phyloP scores from a whole-genome alignment of 805 yeast species.

The Kuraishia ogatae region DNA sequence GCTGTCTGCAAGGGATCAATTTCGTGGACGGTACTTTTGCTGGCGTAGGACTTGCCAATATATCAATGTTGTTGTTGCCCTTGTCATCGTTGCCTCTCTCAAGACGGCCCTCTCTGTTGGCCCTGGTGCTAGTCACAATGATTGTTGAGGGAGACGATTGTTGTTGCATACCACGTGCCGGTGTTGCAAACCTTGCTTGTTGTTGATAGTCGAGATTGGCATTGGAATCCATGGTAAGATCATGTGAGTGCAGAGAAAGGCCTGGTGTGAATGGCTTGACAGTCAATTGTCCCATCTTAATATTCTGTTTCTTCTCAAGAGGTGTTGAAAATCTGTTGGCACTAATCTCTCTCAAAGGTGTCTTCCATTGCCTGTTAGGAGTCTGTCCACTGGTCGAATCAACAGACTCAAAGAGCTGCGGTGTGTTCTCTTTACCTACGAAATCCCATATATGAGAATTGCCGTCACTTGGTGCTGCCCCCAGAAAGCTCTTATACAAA shows the following conservation, averaged over 20 bases:
- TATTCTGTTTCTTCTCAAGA: not conserved
- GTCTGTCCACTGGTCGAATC: not conserved
- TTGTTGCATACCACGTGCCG: constrained; percentile 5
- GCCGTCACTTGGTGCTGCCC: not conserved
- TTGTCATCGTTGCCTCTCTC: not conserved
- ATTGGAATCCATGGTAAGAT: not conserved
- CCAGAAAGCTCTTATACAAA: constrained; percentile 1
- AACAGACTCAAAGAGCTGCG: not conserved
- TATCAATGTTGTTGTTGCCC: not conserved
- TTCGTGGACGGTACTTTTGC: not conserved
- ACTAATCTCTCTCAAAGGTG: not conserved
- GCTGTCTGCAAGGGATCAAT: not conserved
- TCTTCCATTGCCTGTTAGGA: not conserved
- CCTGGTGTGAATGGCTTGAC: not conserved
- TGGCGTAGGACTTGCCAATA: constrained; percentile 4
- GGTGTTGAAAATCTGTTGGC: not conserved
- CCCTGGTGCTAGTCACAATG: constrained; percentile 17
- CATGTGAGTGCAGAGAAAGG: not conserved
- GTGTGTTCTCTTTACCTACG: not conserved
- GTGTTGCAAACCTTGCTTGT: constrained; percentile 1
- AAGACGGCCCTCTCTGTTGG: not conserved
- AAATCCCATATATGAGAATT: not conserved
- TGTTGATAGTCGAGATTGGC: not conserved
- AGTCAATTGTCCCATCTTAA: not conserved
- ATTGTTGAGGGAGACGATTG: constrained; percentile 27